Conservation (phyloP, 2,329 filamentous ascomycete species). For the Beauveria australis region DNA sequence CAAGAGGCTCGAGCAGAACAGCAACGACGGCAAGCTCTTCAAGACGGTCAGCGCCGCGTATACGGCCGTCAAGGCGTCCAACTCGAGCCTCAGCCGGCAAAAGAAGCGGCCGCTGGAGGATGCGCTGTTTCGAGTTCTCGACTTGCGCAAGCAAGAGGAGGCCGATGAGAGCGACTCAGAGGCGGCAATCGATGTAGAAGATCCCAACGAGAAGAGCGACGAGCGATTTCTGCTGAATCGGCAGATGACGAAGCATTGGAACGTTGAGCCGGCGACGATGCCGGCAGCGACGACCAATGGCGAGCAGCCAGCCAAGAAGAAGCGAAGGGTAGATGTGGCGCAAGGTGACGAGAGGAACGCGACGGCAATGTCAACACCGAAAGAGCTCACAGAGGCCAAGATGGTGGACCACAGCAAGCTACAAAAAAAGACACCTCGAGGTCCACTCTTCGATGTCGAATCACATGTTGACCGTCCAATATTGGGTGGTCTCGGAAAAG, state of each 20-base stretch:
- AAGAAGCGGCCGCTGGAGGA: slow-evolving; percentile 78
- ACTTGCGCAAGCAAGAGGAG: slow-evolving; percentile 59
- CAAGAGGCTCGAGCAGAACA: slow-evolving; percentile 60
- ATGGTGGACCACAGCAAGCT: not conserved
- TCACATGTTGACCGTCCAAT: slow-evolving; percentile 15
- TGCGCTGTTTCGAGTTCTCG: slow-evolving; percentile 73
- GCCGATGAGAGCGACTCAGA: slow-evolving; percentile 44
- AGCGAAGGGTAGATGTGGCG: slow-evolving; percentile 22
- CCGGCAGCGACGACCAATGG: not conserved
- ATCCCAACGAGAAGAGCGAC: slow-evolving; percentile 21
- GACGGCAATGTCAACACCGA: slow-evolving; percentile 6
- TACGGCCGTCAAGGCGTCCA: slow-evolving; percentile 73
- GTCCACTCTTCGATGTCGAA: slow-evolving; percentile 24
- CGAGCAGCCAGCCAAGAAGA: slow-evolving; percentile 25
- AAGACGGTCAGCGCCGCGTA: slow-evolving; percentile 57
- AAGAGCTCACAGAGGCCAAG: not conserved
- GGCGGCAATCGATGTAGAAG: slow-evolving; percentile 41
- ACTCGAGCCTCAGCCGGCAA: slow-evolving; percentile 75
- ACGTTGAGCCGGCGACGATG: slow-evolving; percentile 15
- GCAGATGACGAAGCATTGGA: slow-evolving; percentile 35
- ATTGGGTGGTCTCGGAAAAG: slow-evolving; percentile 24
- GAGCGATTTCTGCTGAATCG: slow-evolving; percentile 33
- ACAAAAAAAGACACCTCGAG: slow-evolving; percentile 23
- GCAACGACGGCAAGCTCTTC: slow-evolving; percentile 42
- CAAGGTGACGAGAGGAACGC: slow-evolving; percentile 16